These are phyloP conservation scores for Aspergillus fumigatiaffinis DNA, from an alignment of 2,329 filamentous ascomycete species.

Conservation along the genomic window DNA sequence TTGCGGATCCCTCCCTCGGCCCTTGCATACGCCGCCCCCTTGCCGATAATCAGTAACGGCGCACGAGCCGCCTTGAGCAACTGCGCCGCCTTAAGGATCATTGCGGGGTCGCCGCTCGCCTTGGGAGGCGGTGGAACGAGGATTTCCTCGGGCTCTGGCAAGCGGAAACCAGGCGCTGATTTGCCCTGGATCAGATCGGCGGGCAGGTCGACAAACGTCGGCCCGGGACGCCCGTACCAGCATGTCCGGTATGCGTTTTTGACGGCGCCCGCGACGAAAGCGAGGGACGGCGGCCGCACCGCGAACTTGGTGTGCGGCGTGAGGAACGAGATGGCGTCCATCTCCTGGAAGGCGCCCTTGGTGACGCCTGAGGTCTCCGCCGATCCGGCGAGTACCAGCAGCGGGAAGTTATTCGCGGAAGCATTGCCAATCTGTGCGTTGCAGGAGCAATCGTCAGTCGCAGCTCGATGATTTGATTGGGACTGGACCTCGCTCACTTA, in stretches of 20 bases:
- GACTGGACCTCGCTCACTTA: slow-evolving; percentile 25
- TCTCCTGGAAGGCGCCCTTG: slow-evolving; percentile 56
- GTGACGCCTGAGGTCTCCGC: slow-evolving; percentile 50
- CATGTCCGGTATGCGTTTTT: slow-evolving; percentile 50
- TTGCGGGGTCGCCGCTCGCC: slow-evolving; percentile 43
- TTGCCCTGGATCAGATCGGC: slow-evolving; percentile 52
- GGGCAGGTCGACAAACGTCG: slow-evolving; percentile 53
- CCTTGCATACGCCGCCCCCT: slow-evolving; percentile 53
- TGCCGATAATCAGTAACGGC: slow-evolving; percentile 53
- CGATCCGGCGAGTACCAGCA: slow-evolving; percentile 53
- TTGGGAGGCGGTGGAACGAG: slow-evolving; percentile 39
- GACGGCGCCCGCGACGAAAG: slow-evolving; percentile 47
- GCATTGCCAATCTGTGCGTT: slow-evolving; percentile 45
- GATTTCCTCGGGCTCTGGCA: slow-evolving; percentile 26
- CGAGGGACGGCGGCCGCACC: slow-evolving; percentile 43
- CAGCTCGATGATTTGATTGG: neutral
- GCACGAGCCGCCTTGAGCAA: slow-evolving; percentile 48
- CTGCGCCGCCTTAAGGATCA: slow-evolving; percentile 39
- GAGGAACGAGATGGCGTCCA: slow-evolving; percentile 53
- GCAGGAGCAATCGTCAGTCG: neutral
- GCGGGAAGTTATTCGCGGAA: slow-evolving; percentile 52
- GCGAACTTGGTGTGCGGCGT: slow-evolving; percentile 52
- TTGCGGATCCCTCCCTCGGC: slow-evolving; percentile 45
- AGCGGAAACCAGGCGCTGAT: slow-evolving; percentile 14
- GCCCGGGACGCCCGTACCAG: slow-evolving; percentile 53